Conservation (phyloP, 768 basidiomycete genomes). For the Austroboletus eburneus region DNA sequence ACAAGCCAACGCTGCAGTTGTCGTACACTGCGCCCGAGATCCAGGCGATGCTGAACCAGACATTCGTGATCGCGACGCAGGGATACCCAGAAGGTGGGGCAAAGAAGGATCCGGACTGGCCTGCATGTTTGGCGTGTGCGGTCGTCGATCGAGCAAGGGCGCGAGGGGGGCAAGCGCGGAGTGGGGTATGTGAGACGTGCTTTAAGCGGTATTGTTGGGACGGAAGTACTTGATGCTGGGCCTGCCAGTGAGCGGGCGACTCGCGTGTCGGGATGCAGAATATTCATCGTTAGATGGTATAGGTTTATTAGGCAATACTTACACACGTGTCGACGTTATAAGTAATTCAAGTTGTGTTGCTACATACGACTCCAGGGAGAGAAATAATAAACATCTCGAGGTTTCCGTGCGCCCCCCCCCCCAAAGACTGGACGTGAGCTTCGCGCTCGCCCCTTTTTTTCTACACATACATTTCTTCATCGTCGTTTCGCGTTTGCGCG, state of each 20-base stretch:
- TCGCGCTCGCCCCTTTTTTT: background rate
- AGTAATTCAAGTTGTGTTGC: no score
- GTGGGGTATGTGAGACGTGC: no score
- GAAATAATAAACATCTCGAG: background rate
- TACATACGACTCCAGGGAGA: constrained; percentile 4
- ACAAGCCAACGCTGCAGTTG: constrained; percentile 39
- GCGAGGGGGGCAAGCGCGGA: constrained; percentile 21
- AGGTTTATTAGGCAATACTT: no score
- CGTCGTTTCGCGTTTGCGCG: constrained; percentile 9
- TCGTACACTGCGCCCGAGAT: constrained; percentile 34
- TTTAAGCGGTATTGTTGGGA: constrained; percentile 33
- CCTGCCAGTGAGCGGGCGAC: no score
- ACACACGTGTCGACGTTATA: no score
- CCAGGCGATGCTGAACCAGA: no score
- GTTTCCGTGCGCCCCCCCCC: no score
- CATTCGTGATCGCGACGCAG: constrained; percentile 41
- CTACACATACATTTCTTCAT: constrained; percentile 27
- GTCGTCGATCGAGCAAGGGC: constrained; percentile 44
- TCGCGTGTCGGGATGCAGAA: no score
- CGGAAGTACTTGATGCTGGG: no score
- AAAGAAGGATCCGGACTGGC: constrained; percentile 39
- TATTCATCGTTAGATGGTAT: no score
- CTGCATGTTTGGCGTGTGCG: constrained; percentile 49
- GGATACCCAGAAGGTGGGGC: constrained; percentile 32
- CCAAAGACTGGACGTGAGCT: no score